Evolutionary conservation across 2,329 filamentous ascomycete genomes (phyloP).

Genomic region (Ceratocystis variospora): DNA sequence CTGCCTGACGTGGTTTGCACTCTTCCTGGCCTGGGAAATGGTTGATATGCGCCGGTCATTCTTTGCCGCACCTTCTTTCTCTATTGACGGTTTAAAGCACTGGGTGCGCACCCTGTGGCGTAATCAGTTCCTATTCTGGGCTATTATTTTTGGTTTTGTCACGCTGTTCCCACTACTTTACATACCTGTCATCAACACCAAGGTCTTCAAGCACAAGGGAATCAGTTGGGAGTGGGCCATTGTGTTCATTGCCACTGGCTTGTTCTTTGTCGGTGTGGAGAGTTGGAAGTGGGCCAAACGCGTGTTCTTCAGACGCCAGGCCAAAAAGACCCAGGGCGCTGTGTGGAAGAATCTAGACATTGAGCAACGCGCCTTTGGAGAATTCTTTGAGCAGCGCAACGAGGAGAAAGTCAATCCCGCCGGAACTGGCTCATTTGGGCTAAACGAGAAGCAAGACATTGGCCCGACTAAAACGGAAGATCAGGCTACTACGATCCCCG

Average conservation of each 20-base stretch:
- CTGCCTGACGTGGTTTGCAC: constrained; percentile 60
- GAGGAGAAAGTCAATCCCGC: background rate
- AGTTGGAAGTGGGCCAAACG: constrained; percentile 47
- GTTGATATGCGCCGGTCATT: constrained; percentile 58
- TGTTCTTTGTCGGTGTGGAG: constrained; percentile 48
- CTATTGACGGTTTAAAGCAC: constrained; percentile 29
- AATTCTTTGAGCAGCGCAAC: constrained; percentile 24
- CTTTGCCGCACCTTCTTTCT: constrained; percentile 51
- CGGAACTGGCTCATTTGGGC: constrained; percentile 7
- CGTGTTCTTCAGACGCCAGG: constrained; percentile 27
- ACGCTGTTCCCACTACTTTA: constrained; percentile 41
- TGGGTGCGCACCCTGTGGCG: constrained; percentile 56
- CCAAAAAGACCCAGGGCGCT: constrained; percentile 22
- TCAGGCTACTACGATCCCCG: background rate
- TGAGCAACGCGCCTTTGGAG: constrained; percentile 30
- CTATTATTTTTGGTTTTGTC: constrained; percentile 37
- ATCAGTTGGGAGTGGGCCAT: constrained; percentile 52
- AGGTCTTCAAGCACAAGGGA: constrained; percentile 46
- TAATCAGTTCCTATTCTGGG: constrained; percentile 59
- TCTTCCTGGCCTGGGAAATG: constrained; percentile 70
- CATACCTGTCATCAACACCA: constrained; percentile 45
- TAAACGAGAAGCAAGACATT: background rate
- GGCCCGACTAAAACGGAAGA: background rate
- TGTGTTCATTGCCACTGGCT: constrained; percentile 37
- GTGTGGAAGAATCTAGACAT: constrained; percentile 29